phyloP scores from a whole-genome alignment of 2,329 filamentous ascomycete species.

The Sporothrix humicola region DNA sequence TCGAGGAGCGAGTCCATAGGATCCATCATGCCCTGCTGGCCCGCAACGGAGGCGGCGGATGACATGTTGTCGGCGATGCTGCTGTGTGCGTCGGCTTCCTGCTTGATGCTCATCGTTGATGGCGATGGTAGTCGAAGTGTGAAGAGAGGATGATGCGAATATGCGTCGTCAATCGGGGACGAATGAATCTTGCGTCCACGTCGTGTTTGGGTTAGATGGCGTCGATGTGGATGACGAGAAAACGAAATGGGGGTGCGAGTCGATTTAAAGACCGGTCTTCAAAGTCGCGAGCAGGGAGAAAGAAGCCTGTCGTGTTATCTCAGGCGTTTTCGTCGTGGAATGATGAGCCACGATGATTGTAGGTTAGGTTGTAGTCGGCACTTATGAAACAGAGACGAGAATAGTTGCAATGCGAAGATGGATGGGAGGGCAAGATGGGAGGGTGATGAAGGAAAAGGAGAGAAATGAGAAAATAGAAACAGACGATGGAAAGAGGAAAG shows the following conservation, averaged over 20 bases:
- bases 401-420: conserved; percentile 20
- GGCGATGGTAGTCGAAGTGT: neutral
- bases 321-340: neutral
- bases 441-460: conserved; percentile 1
- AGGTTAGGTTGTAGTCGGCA: neutral
- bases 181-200: conserved; percentile 7
- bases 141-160: neutral
- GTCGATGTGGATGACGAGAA: conserved; percentile 7
- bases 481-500: neutral
- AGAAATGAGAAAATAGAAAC: conserved; percentile 22
- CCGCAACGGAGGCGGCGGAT: conserved; percentile 45
- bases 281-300: neutral
- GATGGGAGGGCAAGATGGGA: neutral
- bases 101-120: conserved; percentile 36
- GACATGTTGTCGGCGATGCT: conserved; percentile 38
- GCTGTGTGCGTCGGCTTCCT: conserved; percentile 35
- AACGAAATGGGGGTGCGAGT: neutral
- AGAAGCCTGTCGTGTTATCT: neutral
- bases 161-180: conserved; percentile 20
- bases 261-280: conserved; percentile 19
- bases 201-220: neutral
- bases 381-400: conserved; percentile 19
- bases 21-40: conserved; percentile 46
- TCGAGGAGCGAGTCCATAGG: conserved; percentile 65
- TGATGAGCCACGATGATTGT: conserved; percentile 20